A percentile compares a stretch with the other conserved stretches of the same genome.
Evolutionary conservation across 2,329 filamentous ascomycete genomes (phyloP).

Genomic region (Daldinia eschscholtzii): DNA sequence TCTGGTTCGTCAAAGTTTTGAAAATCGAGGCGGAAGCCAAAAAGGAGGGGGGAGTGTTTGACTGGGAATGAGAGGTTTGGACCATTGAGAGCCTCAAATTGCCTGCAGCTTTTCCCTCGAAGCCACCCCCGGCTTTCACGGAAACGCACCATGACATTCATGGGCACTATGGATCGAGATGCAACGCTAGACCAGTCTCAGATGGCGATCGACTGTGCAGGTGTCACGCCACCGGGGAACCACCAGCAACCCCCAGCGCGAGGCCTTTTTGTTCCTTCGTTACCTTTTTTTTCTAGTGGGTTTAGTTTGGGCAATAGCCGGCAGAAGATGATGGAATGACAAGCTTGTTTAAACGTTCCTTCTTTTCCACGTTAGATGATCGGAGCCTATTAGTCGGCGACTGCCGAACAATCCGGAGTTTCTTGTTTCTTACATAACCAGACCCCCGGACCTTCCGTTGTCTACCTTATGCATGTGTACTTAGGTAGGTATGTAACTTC

Average conservation of each 20-base stretch:
- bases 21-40: slow-evolving; percentile 22
- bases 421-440: slow-evolving; percentile 5
- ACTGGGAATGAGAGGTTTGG: slow-evolving; percentile 17
- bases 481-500: neutral
- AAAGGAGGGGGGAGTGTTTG: slow-evolving; percentile 3
- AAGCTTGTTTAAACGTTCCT: slow-evolving; percentile 21
- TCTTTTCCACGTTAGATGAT: neutral
- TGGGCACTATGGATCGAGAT: slow-evolving; percentile 25
- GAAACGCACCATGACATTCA: slow-evolving; percentile 21
- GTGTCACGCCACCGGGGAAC: slow-evolving; percentile 42
- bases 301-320: neutral
- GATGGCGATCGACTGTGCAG: slow-evolving; percentile 38
- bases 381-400: slow-evolving; percentile 16
- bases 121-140: slow-evolving; percentile 37
- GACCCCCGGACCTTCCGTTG: too few species aligned
- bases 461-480: too few species aligned
- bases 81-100: slow-evolving; percentile 44
- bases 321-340: slow-evolving; percentile 15
- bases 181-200: slow-evolving; percentile 38
- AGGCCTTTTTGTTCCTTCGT: slow-evolving; percentile 20
- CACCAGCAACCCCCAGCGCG: slow-evolving; percentile 39
- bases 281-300: too few species aligned
- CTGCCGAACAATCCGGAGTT: slow-evolving; percentile 34
- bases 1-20: slow-evolving; percentile 5
- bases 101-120: slow-evolving; percentile 20